Evolutionary conservation across 345 rosid species (phyloP).

Genomic region (Gossypium bickii): DNA sequence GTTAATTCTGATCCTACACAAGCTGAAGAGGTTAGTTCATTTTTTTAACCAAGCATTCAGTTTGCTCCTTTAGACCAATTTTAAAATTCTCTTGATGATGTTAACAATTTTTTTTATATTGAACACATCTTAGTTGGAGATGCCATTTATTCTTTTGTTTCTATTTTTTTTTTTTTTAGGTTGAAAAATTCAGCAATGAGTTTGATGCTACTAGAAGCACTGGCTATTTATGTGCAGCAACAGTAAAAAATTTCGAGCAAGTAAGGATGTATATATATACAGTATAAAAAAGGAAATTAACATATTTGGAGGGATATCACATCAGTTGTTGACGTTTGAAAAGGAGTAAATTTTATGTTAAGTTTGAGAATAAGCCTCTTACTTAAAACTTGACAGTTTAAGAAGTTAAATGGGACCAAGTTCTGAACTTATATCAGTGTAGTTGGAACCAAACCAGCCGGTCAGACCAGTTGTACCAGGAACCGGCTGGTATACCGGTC

Average conservation of each 20-base stretch:
- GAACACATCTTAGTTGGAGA: not conserved
- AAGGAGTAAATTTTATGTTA: no score
- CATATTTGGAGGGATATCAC: not conserved
- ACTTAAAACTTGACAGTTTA: not conserved
- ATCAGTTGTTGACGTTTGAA: not conserved
- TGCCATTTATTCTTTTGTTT: not conserved
- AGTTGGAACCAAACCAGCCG: no score
- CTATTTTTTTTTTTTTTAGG: slow-evolving; percentile 33
- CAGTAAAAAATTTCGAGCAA: slow-evolving; percentile 69
- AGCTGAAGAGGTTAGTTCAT: slow-evolving; percentile 57
- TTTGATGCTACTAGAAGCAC: slow-evolving; percentile 89
- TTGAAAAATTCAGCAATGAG: slow-evolving; percentile 52
- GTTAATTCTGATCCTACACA: slow-evolving; percentile 92
- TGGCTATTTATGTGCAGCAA: slow-evolving; percentile 86
- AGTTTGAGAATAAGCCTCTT: not conserved
- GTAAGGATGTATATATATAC: slow-evolving; percentile 28
- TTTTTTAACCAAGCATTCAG: not conserved
- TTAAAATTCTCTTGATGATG: not conserved
- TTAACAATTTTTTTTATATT: not conserved
- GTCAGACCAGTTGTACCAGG: no score
- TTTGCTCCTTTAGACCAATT: not conserved
- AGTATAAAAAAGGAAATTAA: not conserved
- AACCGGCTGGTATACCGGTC: no score
- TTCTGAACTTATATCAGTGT: no score
- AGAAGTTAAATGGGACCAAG: no score